phyloP scores from a whole-genome alignment of 768 basidiomycete genomes.

The Tulasnella sp. region DNA sequence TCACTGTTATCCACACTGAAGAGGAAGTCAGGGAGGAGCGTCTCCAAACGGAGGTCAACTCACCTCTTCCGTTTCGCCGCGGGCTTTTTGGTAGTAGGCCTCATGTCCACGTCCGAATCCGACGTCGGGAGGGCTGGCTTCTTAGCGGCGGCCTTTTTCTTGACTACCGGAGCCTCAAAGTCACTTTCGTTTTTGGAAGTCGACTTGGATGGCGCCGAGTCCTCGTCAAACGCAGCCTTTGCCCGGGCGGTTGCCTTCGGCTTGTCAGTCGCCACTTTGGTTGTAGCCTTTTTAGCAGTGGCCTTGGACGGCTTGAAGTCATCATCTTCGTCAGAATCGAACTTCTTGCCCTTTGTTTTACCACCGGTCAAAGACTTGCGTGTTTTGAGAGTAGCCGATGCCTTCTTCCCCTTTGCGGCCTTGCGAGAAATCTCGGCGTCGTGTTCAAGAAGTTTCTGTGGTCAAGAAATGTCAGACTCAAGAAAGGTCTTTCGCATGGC shows the following conservation, averaged over 20 bases:
- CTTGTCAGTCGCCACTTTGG: slow-evolving; percentile 25
- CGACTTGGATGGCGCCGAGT: slow-evolving; percentile 26
- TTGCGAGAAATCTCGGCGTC: slow-evolving; percentile 37
- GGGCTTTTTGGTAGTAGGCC: slow-evolving; percentile 16
- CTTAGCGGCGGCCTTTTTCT: slow-evolving; percentile 23
- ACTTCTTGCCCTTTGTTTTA: slow-evolving; percentile 31
- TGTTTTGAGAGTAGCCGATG: slow-evolving; percentile 38
- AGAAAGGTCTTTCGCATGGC: background rate
- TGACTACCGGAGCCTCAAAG: slow-evolving; percentile 16
- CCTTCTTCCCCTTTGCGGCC: slow-evolving; percentile 41
- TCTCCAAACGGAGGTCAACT: background rate
- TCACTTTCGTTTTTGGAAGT: slow-evolving; percentile 27
- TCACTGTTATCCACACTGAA: slow-evolving; percentile 21
- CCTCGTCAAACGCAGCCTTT: slow-evolving; percentile 34
- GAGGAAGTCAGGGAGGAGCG: background rate
- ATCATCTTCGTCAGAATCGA: slow-evolving; percentile 36
- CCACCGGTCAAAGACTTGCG: slow-evolving; percentile 37
- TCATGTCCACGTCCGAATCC: slow-evolving; percentile 32
- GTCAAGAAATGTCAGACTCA: slow-evolving; percentile 1
- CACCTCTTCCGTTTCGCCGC: slow-evolving; percentile 13
- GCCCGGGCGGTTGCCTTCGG: slow-evolving; percentile 17
- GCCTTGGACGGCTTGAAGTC: slow-evolving; percentile 45
- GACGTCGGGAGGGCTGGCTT: slow-evolving; percentile 22
- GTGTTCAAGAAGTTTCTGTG: slow-evolving; percentile 26
- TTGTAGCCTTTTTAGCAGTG: slow-evolving; percentile 25